Conservation (phyloP, 495 filamentous ascomycete species). For the Xylaria grammica region DNA sequence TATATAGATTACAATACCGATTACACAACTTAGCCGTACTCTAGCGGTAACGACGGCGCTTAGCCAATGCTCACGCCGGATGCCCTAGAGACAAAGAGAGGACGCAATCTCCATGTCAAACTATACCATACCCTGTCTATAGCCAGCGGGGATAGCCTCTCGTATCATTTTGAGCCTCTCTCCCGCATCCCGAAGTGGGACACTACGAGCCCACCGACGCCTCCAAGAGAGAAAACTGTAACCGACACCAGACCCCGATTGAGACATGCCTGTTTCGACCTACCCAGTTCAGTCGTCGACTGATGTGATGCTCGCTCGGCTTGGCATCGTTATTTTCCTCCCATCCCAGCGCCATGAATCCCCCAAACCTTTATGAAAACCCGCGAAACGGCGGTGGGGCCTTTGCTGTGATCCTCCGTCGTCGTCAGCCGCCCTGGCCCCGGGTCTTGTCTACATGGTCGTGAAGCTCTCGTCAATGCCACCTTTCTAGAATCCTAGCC, state of each 20-base stretch:
- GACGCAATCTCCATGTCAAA: neutral
- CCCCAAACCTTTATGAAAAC: slow-evolving; percentile 10
- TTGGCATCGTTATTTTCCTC: too few relatives aligned
- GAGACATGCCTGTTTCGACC: slow-evolving; percentile 23
- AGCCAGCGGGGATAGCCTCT: slow-evolving; percentile 10
- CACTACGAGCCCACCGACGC: neutral
- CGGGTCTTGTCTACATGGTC: neutral
- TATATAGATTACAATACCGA: too few relatives aligned
- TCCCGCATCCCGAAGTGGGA: slow-evolving; percentile 23
- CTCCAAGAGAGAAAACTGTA: slow-evolving; percentile 18
- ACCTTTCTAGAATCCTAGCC: neutral
- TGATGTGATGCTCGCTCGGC: too few relatives aligned
- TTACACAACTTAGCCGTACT: too few relatives aligned
- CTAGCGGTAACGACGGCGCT: slow-evolving; percentile 1
- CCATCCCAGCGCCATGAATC: neutral
- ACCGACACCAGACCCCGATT: slow-evolving; percentile 24
- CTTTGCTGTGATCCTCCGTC: slow-evolving; percentile 14
- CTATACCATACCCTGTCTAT: slow-evolving; percentile 16
- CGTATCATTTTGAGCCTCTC: slow-evolving; percentile 27
- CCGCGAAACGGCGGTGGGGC: slow-evolving; percentile 17
- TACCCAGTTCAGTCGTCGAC: neutral
- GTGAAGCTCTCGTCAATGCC: slow-evolving; percentile 1
- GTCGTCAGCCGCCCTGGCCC: slow-evolving; percentile 2
- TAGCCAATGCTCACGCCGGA: neutral
- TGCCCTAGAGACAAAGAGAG: neutral